Base-by-base conservation (phyloP, 352 stramenopile genomes). In the Pythium brassicae region DNA sequence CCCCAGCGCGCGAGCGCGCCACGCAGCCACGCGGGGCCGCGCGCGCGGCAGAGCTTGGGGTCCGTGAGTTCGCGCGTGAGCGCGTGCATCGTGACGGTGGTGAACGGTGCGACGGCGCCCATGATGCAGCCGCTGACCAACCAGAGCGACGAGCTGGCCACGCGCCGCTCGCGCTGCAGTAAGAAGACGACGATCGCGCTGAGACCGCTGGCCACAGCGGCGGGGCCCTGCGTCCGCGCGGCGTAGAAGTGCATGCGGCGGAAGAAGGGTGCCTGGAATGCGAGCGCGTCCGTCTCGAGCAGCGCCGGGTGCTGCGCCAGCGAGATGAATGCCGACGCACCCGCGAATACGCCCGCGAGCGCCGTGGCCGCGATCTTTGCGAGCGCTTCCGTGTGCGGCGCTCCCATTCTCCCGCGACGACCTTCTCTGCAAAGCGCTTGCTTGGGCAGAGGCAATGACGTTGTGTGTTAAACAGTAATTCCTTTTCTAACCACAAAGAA, bases 191-290 rank as follows among this genome's bases (percentile, higher is more conserved):
- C 57, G 27, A 87, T 29, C 2, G 82, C 70, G 50, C 74, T 76
- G 42, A 82, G 19, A 0, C 79, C 76, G 42, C 77, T 88, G 26
- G 74, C 66, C 25, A 87, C 26, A 14, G 75, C 74, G 58, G 89
- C 52, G 10, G 82, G 78, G 0, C 67, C 82, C 42, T 90, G 76
- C 62, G 89, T 73, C 3, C 77, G 75, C 20, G 78, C 72, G 0
- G 82, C 82, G 59, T 86, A 78, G 52, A 83, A 87, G 68, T 92
- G 89, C 77, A 92, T 89, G 49, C 76, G 73, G 8, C 77, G 69
- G 64, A 92, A 92, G 65, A 87, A 92, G 1, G 79, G 72, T 8
- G 76, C 79, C 45, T 89, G 82, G 60, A 89, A 86, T 4, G 59
- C 61, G 25, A 83, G 47, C 27, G 69, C 61, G 40, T 74, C 59